phyloP scores from a whole-genome alignment of 1,139 yeast species.

The Geotrichum aggregatum region DNA sequence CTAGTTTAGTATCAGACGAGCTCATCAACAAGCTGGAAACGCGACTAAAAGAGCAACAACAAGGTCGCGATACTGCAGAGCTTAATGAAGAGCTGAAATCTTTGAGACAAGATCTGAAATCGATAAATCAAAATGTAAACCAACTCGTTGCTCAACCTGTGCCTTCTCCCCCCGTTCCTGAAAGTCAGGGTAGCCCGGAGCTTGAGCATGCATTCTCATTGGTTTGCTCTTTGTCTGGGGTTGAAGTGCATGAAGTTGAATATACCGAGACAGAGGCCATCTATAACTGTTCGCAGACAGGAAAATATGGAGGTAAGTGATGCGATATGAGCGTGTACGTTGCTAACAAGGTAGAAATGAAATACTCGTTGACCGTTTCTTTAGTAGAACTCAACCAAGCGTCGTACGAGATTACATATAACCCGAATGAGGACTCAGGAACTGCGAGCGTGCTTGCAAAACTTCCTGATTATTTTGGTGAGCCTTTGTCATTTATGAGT shows the following conservation, averaged over 20 bases:
- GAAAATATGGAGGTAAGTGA: constrained; percentile 15
- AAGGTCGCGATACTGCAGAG: neutral
- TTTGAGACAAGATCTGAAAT: constrained; percentile 4
- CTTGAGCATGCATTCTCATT: constrained; percentile 18
- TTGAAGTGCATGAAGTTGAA: constrained; percentile 18
- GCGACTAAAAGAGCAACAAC: constrained; percentile 1
- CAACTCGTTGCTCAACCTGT: neutral
- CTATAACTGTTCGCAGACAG: constrained; percentile 15
- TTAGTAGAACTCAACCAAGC: constrained; percentile 8
- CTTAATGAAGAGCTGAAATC: constrained; percentile 4
- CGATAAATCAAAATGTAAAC: constrained; percentile 1
- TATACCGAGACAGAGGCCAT: constrained; percentile 17
- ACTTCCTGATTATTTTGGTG: constrained; percentile 19
- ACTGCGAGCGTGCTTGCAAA: constrained; percentile 8
- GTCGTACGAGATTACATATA: constrained; percentile 13
- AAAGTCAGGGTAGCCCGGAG: constrained; percentile 8
- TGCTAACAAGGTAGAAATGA: constrained; percentile 9
- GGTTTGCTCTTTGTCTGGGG: constrained; percentile 15
- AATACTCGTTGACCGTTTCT: constrained; percentile 13
- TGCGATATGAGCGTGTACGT: neutral
- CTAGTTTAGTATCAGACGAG: constrained; percentile 9
- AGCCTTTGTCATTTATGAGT: constrained; percentile 15
- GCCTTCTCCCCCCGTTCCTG: constrained; percentile 2
- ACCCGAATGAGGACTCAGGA: constrained; percentile 10
- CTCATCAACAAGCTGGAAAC: constrained; percentile 12